Evolutionary conservation across 371 early-diverging fungal species (phyloP), one percentile per base, ranked within the genome.

Genomic region (Mortierella sp.): DNA sequence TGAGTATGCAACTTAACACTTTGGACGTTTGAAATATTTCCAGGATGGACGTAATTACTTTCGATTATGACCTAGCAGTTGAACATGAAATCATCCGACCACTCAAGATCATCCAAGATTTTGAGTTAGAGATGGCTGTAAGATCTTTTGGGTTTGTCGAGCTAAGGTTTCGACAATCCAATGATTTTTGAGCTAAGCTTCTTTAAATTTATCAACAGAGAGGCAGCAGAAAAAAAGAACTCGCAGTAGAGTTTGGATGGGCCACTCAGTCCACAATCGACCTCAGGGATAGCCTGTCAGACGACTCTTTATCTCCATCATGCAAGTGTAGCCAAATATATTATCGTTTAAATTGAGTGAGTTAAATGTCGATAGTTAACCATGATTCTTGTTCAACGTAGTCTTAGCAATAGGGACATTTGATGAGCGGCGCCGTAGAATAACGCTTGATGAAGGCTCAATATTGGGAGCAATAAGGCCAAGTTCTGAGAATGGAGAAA

Each of bases 231-330:
- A 58, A 22, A 38, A 73, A 41, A 38, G 65, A 69, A 7, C 28
- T 67, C 0, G 80, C 80, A 7, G 50, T 74, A 15, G 80, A 79
- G 58, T 68, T 79, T 48, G 80, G 80, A 8, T 79, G 80, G 80
- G 71, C 70, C 9, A 19, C 63, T 16, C 66, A 61, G 55, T 38
- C 64, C 3, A 19, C 57, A 0, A 15, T 61, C 28, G 67, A 69
- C 6, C 58, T 63, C 2, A 45, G 58, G 9, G 63, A 69, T 21
- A 62, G 33, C 4, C 16, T 24, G 3, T 67, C 68, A 0, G 69
- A 68, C 15, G 33, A 38, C 4, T 40, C 19, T 8, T 72, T 60
- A 5, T 38, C 65, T 11, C 22, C 43, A 2, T 36, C 63, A 22
- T 4, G 69, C 58, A 68, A 45, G 61, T 28, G 1, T 2, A 0